Conservation (phyloP, 106 monocot genomes). For the Allium cepa region DNA sequence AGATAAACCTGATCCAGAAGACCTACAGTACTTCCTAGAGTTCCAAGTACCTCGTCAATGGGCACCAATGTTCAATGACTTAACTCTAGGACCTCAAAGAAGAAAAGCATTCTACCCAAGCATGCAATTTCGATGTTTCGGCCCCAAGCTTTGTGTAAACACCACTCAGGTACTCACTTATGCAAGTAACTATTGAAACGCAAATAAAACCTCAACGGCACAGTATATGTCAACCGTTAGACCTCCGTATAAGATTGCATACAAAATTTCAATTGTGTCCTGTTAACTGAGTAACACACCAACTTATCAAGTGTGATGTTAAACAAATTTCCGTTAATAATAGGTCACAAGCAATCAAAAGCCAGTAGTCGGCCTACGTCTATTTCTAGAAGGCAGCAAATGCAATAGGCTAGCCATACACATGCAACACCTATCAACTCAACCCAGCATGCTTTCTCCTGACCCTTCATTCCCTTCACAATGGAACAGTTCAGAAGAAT, state of each 20-base stretch:
- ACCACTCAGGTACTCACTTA: conserved; percentile 57
- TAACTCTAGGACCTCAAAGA: conserved; percentile 75
- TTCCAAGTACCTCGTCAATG: conserved; percentile 93
- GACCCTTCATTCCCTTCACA: conserved; percentile 29
- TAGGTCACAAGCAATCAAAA: conserved; percentile 58
- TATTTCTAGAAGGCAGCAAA: conserved; percentile 80
- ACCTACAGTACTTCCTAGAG: conserved; percentile 80
- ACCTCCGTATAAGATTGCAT: too few relatives aligned
- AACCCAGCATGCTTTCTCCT: conserved; percentile 63
- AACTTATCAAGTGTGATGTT: too few relatives aligned
- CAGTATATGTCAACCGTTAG: too few relatives aligned
- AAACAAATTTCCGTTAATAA: neutral
- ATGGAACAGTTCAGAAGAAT: conserved; percentile 74
- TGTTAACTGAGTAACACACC: too few relatives aligned
- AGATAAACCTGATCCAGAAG: conserved; percentile 87
- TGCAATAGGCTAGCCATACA: conserved; percentile 85
- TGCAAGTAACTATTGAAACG: too few relatives aligned
- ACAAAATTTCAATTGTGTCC: too few relatives aligned
- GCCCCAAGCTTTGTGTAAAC: conserved; percentile 73
- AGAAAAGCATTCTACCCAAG: conserved; percentile 59
- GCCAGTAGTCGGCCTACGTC: conserved; percentile 67
- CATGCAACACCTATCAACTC: conserved; percentile 75
- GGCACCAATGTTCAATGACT: conserved; percentile 86
- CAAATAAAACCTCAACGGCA: too few relatives aligned
- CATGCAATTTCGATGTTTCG: conserved; percentile 72